These are phyloP conservation scores for Hibiscus trionum DNA, from an alignment of 345 rosid species.

Conservation along the genomic window DNA sequence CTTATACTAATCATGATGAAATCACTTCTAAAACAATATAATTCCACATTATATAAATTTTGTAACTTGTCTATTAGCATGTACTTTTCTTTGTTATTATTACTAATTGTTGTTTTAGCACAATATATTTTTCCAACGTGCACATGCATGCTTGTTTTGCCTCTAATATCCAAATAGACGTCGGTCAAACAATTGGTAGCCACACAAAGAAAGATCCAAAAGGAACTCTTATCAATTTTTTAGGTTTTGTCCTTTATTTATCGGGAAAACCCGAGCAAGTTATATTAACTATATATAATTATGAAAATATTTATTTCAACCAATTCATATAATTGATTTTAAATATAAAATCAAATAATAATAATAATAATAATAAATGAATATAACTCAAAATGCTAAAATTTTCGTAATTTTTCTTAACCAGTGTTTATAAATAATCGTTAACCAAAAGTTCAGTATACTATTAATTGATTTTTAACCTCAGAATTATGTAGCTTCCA, in stretches of 20 bases:
- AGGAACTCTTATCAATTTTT: constrained; percentile 5
- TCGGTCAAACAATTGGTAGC: constrained; percentile 19
- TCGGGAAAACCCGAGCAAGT: not conserved
- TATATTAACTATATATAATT: not conserved
- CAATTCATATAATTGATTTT: too few relatives aligned
- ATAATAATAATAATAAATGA: not conserved
- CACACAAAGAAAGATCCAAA: constrained; percentile 7
- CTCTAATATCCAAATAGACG: not conserved
- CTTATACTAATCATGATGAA: too few relatives aligned
- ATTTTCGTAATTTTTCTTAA: not conserved
- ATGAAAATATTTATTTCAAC: too few relatives aligned
- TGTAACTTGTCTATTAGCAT: too few relatives aligned
- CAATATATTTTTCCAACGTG: not conserved
- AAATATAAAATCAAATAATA: not conserved
- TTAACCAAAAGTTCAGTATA: not conserved
- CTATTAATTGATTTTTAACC: not conserved
- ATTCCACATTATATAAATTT: too few relatives aligned
- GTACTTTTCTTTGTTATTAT: too few relatives aligned
- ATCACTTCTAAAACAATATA: too few relatives aligned
- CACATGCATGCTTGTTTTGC: not conserved
- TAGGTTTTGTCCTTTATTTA: not conserved
- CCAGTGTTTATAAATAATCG: not conserved
- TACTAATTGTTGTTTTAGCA: not conserved
- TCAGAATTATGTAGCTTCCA: constrained; percentile 6
- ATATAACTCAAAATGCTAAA: too few relatives aligned